Evolutionary conservation across 2,329 filamentous ascomycete species (phyloP), one percentile per base, ranked within the genome.

Genomic region (Trichoderma koningii): DNA sequence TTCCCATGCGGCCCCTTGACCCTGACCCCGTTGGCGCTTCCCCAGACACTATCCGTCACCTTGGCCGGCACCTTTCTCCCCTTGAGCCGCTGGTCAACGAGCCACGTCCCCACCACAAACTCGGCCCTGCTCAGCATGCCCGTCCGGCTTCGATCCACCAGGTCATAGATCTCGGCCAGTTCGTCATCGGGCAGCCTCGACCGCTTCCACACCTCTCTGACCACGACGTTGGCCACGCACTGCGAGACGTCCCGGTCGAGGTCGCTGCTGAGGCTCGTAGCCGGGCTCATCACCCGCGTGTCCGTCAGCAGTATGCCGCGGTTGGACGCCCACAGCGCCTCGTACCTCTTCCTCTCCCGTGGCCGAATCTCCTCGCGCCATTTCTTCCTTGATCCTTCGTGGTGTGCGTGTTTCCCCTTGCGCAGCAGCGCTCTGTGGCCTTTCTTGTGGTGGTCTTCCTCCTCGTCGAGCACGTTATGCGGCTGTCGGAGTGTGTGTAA

Each of bases 291-390:
- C 15, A 52, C 14, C 28, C 51, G 42, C 28, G 42, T 56, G 17
- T 66, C 23, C 2, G 77, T 70, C 2, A 83, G 73, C 9, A 85
- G 76, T 0, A 87, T 66, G 0, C 91, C 91, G 55, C 87, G 86
- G 71, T 95, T 95, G 48, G 90, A 91, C 1, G 91, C 91, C 90
- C 91, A 95, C 1, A 95, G 85, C 2, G 89, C 91, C 75, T 94
- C 91, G 75, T 95, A 95, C 1, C 91, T 83, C 72, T 90, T 90
- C n/a, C 89, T 81, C 72, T 95, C 90, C 5, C 86, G 81, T 55
- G 86, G 83, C 0, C 89, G 91, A 48, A 95, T 85, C 67, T 87
- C 82, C 69, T 93, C 90, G 48, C 90, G 85, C 91, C 91, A 95
- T 7, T 90, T 85, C 71, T 87, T 88, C 19, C 91, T 84, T 4